Percentiles rank a stretch among this genome's conserved stretches.
These are phyloP conservation scores for Amphichorda felina DNA, from an alignment of 2,329 filamentous ascomycete genomes.

Conservation along the genomic window DNA sequence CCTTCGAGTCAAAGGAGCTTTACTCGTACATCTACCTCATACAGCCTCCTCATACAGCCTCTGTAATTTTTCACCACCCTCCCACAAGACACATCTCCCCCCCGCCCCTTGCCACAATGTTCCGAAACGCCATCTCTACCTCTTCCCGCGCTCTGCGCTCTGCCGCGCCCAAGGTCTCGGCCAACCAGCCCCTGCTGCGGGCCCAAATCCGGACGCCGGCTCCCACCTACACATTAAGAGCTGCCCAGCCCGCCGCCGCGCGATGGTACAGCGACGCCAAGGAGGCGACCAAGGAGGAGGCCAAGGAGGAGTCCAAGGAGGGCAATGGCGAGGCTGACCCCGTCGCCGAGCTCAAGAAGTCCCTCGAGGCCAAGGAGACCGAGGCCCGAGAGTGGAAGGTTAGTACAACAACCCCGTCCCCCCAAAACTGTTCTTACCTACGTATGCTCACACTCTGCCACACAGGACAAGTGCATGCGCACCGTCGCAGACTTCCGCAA, in stretches of 20 bases:
- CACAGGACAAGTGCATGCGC: conserved; percentile 86
- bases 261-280: conserved; percentile 41
- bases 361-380: conserved; percentile 38
- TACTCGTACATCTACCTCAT: no score
- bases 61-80: conserved; percentile 1
- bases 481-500: conserved; percentile 95
- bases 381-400: conserved; percentile 74
- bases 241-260: conserved; percentile 18
- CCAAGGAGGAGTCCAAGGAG: conserved; percentile 13
- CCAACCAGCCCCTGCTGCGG: conserved; percentile 21
- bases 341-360: conserved; percentile 34
- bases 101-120: conserved; percentile 20
- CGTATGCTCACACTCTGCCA: no score
- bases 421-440: neutral
- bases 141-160: conserved; percentile 32
- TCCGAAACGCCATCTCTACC: conserved; percentile 30
- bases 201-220: conserved; percentile 22
- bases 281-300: conserved; percentile 14
- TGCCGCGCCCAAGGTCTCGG: conserved; percentile 21
- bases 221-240: conserved; percentile 22
- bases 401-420: conserved; percentile 10
- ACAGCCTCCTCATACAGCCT: neutral
- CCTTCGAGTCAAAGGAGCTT: no score
- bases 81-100: conserved; percentile 1
- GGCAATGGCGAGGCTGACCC: conserved; percentile 18